Conservation (phyloP, 352 stramenopile species). For the Globisporangium orthogonon region DNA sequence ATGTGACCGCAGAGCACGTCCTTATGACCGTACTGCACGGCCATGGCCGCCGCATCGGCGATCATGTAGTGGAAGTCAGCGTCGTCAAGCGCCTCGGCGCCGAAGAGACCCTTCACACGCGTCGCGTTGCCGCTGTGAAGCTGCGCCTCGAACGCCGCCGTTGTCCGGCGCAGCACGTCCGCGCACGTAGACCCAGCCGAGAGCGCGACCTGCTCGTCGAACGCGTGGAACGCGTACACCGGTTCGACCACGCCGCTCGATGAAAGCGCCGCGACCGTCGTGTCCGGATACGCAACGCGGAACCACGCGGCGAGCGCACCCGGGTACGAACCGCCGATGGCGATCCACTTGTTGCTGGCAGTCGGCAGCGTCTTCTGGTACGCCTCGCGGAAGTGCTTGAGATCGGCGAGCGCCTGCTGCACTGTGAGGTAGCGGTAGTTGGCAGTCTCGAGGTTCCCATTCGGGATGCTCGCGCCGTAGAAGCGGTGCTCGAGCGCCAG, state of each 20-base stretch:
- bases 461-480: constrained; percentile 83
- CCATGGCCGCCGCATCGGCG: constrained; percentile 81
- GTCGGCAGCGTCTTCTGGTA: constrained; percentile 36
- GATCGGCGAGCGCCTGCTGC: constrained; percentile 80
- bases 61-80: constrained; percentile 90
- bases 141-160: constrained; percentile 55
- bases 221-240: constrained; percentile 73
- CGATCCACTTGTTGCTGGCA: constrained; percentile 55
- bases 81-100: constrained; percentile 46
- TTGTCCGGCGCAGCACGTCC: constrained; percentile 54
- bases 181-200: constrained; percentile 52
- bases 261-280: constrained; percentile 61
- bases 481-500: constrained; percentile 85
- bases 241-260: constrained; percentile 80
- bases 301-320: constrained; percentile 80
- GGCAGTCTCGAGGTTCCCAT: constrained; percentile 54
- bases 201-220: constrained; percentile 76
- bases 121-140: constrained; percentile 44
- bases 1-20: constrained; percentile 65
- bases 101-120: constrained; percentile 55
- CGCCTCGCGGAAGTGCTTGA: constrained; percentile 78
- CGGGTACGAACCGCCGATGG: constrained; percentile 79
- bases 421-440: constrained; percentile 79
- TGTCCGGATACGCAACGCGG: constrained; percentile 72
- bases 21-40: constrained; percentile 86